Conservation (phyloP, 106 monocot genomes). For the Hemerocallis citrina region DNA sequence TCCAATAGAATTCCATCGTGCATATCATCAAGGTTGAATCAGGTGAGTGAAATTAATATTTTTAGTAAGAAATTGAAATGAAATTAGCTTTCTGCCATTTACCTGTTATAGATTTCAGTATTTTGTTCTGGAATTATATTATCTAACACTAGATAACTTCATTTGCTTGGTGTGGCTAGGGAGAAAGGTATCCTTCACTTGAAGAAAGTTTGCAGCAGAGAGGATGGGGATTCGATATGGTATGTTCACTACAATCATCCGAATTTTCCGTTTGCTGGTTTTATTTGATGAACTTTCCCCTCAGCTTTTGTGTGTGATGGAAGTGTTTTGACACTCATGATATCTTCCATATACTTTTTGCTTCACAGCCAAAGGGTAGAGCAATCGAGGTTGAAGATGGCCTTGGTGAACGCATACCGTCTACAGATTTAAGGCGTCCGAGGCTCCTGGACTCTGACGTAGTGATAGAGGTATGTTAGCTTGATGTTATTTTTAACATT, state of each 20-base stretch:
- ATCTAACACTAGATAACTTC: background rate
- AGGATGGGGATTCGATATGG: conserved; percentile 21
- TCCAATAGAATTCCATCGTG: conserved; percentile 4
- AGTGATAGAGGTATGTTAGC: conserved; percentile 57
- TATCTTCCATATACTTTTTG: background rate
- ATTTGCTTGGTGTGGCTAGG: conserved; percentile 10
- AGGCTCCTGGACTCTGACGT: conserved; percentile 54
- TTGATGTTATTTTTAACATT: background rate
- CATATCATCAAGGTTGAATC: conserved; percentile 16
- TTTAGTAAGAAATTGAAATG: background rate
- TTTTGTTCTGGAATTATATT: background rate
- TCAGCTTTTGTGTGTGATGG: background rate
- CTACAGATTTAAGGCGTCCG: conserved; percentile 29
- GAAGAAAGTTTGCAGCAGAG: conserved; percentile 11
- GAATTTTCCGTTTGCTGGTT: background rate
- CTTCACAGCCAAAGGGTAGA: conserved; percentile 46
- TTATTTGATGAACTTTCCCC: background rate
- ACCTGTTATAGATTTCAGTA: background rate
- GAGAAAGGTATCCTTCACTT: conserved; percentile 1
- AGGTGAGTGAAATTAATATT: conserved; percentile 16
- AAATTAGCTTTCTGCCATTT: background rate
- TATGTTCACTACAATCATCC: conserved; percentile 3
- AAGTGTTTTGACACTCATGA: background rate
- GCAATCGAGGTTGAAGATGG: conserved; percentile 64
- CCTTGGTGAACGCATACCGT: conserved; percentile 49